phyloP scores from a whole-genome alignment of 2,329 filamentous ascomycete genomes.

The Claviceps spartinae region DNA sequence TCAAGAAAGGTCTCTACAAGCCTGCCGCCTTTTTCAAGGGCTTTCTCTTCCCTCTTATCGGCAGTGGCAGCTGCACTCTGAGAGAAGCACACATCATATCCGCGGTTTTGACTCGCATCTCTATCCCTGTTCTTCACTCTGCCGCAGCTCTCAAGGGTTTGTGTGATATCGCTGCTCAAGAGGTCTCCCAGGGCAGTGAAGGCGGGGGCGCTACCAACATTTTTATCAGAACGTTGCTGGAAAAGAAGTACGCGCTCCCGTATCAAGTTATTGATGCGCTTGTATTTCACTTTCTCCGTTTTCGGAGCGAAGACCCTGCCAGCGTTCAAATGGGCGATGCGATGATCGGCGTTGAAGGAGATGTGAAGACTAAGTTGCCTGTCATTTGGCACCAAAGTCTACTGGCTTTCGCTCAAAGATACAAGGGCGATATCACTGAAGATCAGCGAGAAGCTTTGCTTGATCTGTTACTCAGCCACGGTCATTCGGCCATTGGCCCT shows the following conservation, averaged over 20 bases:
- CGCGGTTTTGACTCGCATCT: conserved; percentile 71
- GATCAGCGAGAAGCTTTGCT: conserved; percentile 85
- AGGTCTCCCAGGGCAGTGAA: conserved; percentile 70
- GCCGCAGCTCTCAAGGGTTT: conserved; percentile 82
- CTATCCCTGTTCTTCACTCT: conserved; percentile 82
- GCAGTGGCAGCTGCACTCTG: conserved; percentile 75
- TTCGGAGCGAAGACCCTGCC: conserved; percentile 55
- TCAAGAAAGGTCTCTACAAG: conserved; percentile 90
- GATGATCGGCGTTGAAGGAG: conserved; percentile 37
- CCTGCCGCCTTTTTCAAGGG: conserved; percentile 95
- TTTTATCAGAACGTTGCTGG: conserved; percentile 82
- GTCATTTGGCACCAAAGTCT: conserved; percentile 95
- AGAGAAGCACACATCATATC: conserved; percentile 87
- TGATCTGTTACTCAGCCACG: conserved; percentile 71
- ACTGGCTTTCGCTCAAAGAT: conserved; percentile 82
- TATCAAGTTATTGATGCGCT: conserved; percentile 89
- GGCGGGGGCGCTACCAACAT: conserved; percentile 87
- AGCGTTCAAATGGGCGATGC: conserved; percentile 37
- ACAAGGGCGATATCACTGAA: conserved; percentile 91
- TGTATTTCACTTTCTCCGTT: conserved; percentile 93
- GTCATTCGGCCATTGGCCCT: conserved; percentile 78
- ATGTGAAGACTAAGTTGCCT: conserved; percentile 53
- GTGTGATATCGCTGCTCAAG: conserved; percentile 87
- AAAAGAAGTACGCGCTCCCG: conserved; percentile 93
- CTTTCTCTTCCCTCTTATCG: conserved; percentile 79